These are phyloP conservation scores for Corchorus capsularis DNA, from an alignment of 345 rosid genomes.

Conservation along the genomic window DNA sequence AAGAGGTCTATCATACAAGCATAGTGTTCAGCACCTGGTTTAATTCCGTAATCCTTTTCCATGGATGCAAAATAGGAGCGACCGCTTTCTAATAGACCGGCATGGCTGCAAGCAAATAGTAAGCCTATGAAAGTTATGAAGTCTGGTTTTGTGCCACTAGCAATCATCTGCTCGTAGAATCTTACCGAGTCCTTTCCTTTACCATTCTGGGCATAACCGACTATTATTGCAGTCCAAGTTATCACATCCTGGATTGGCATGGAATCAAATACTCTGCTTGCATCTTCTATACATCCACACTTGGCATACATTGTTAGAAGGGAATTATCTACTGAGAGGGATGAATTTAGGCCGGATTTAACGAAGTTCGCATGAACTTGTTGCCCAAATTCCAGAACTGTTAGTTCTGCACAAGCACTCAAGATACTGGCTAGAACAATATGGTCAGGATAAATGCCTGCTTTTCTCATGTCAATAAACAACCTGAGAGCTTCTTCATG, in stretches of 20 bases:
- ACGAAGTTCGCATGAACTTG: constrained; percentile 70
- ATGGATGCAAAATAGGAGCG: constrained; percentile 62
- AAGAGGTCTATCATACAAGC: constrained; percentile 93
- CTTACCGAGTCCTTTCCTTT: constrained; percentile 66
- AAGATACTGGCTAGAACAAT: constrained; percentile 63
- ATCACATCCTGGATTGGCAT: constrained; percentile 64
- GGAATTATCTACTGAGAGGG: constrained; percentile 70
- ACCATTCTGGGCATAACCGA: constrained; percentile 89
- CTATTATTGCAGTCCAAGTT: constrained; percentile 86
- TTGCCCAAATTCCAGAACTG: constrained; percentile 73
- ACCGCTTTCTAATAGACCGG: constrained; percentile 65
- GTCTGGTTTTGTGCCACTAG: constrained; percentile 64
- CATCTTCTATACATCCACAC: constrained; percentile 74
- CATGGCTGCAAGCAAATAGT: constrained; percentile 92
- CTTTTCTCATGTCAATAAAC: constrained; percentile 62
- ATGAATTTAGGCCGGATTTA: constrained; percentile 60
- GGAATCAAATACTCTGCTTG: constrained; percentile 54
- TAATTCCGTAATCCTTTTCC: constrained; percentile 58
- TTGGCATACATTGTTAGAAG: constrained; percentile 84
- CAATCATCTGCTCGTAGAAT: constrained; percentile 65
- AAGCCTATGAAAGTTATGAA: constrained; percentile 79
- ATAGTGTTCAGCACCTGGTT: constrained; percentile 81
- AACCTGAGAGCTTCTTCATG: constrained; percentile 66
- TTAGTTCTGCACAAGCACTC: constrained; percentile 75
- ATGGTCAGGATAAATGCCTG: constrained; percentile 60